A percentile compares a stretch with the other conserved stretches of the same genome.
phyloP scores from a whole-genome alignment of 2,329 filamentous ascomycete species.

The Apiospora phragmitis region DNA sequence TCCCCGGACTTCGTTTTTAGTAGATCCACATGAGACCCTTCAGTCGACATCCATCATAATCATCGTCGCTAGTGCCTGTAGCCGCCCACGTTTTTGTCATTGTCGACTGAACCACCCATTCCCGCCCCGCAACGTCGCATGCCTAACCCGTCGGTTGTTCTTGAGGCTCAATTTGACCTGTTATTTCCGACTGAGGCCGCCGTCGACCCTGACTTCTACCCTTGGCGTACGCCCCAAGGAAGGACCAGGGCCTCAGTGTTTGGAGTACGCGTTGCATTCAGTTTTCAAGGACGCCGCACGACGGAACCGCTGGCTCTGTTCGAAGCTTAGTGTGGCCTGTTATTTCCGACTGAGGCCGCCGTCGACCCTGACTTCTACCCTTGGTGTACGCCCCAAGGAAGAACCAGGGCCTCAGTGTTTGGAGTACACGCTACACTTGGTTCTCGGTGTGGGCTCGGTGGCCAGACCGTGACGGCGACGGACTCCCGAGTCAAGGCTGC shows the following conservation, averaged over 20 bases:
- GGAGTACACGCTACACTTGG: neutral
- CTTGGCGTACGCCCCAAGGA: neutral
- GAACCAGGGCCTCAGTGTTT: neutral
- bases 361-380: no score
- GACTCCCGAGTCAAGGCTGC: conserved; percentile 5
- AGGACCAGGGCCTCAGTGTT: neutral
- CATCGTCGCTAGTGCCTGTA: neutral
- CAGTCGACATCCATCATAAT: neutral
- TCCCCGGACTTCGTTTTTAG: neutral
- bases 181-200: no score
- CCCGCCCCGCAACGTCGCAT: neutral
- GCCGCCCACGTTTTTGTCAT: neutral
- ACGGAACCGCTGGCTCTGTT: neutral
- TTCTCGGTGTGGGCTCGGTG: neutral
- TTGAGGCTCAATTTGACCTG: neutral
- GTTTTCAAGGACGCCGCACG: neutral
- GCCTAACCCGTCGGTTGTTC: neutral
- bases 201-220: no score
- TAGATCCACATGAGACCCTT: neutral
- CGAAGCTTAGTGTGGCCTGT: no score
- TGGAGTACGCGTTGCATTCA: neutral
- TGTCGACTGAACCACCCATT: neutral
- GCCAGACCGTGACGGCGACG: neutral
- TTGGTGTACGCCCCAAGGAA: neutral
- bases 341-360: no score